phyloP scores from a whole-genome alignment of 2,329 filamentous ascomycete species.

The Epichloe scottii region DNA sequence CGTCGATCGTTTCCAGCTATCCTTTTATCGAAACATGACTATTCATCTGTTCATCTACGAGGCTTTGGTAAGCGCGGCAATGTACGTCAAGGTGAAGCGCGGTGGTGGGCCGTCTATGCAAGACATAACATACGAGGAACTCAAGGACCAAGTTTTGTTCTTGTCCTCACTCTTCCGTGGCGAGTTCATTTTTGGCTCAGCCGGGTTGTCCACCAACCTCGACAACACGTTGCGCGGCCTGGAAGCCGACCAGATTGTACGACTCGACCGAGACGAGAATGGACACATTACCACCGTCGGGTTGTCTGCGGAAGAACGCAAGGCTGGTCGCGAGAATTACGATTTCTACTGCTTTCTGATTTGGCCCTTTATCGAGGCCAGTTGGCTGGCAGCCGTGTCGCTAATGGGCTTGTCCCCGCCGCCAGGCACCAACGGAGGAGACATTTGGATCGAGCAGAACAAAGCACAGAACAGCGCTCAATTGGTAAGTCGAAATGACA shows the following conservation, averaged over 20 bases:
- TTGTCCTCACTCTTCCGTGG: slow-evolving; percentile 87
- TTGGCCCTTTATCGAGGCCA: slow-evolving; percentile 95
- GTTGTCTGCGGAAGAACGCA: slow-evolving; percentile 62
- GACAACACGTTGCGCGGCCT: slow-evolving; percentile 67
- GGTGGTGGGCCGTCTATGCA: slow-evolving; percentile 78
- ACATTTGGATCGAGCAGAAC: slow-evolving; percentile 65
- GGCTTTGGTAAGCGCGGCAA: slow-evolving; percentile 73
- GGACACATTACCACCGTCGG: slow-evolving; percentile 55
- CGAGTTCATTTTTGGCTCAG: slow-evolving; percentile 92
- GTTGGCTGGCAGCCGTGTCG: slow-evolving; percentile 82
- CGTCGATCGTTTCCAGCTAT: slow-evolving; percentile 90
- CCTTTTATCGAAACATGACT: slow-evolving; percentile 98
- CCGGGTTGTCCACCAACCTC: slow-evolving; percentile 69
- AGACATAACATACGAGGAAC: slow-evolving; percentile 59
- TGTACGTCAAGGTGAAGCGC: slow-evolving; percentile 84
- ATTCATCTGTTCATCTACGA: slow-evolving; percentile 96
- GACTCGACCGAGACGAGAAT: slow-evolving; percentile 44
- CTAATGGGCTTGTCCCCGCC: slow-evolving; percentile 79
- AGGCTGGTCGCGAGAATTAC: slow-evolving; percentile 78
- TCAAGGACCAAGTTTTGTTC: slow-evolving; percentile 73
- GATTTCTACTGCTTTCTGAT: slow-evolving; percentile 99
- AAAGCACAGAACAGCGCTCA: slow-evolving; percentile 75
- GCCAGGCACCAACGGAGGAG: slow-evolving; percentile 38
- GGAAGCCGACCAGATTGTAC: slow-evolving; percentile 66
- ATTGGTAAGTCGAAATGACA: slow-evolving; percentile 37